Conservation (phyloP, 805 yeast genomes). For the Yarrowia yakushimensis region DNA sequence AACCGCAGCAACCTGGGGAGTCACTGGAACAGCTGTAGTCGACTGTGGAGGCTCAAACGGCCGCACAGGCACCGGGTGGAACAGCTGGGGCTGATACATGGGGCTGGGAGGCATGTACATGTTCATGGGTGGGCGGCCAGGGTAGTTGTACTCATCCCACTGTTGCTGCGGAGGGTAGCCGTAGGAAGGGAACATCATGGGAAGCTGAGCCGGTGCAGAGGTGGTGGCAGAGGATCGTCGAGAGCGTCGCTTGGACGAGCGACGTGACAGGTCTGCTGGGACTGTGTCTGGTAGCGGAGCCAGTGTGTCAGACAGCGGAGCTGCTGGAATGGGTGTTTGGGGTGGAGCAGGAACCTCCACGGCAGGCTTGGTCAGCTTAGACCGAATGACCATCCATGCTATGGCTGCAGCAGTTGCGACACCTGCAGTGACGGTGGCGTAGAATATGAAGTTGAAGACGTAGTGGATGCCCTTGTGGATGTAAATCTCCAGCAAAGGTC, state of each 20-base stretch:
- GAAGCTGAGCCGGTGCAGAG: neutral
- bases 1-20: neutral
- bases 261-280: neutral
- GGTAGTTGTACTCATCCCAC: slow-evolving; percentile 11
- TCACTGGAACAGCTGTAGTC: neutral
- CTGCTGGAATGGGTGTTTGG: too few relatives aligned
- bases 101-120: slow-evolving; percentile 4
- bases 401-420: neutral
- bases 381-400: neutral
- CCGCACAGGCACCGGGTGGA: slow-evolving; percentile 17
- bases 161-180: neutral
- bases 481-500: slow-evolving; percentile 3
- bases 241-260: neutral
- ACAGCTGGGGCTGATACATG: slow-evolving; percentile 19
- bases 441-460: slow-evolving; percentile 7
- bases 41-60: slow-evolving; percentile 14
- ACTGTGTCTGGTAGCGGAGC: neutral
- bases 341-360: neutral
- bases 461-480: slow-evolving; percentile 18
- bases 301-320: too few relatives aligned
- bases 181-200: slow-evolving; percentile 17
- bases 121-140: slow-evolving; percentile 5
- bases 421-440: neutral
- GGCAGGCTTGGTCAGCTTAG: neutral
- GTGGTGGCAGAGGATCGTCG: neutral